Conservation (phyloP, 2,329 filamentous ascomycete genomes). For the Dothistroma septosporum region DNA sequence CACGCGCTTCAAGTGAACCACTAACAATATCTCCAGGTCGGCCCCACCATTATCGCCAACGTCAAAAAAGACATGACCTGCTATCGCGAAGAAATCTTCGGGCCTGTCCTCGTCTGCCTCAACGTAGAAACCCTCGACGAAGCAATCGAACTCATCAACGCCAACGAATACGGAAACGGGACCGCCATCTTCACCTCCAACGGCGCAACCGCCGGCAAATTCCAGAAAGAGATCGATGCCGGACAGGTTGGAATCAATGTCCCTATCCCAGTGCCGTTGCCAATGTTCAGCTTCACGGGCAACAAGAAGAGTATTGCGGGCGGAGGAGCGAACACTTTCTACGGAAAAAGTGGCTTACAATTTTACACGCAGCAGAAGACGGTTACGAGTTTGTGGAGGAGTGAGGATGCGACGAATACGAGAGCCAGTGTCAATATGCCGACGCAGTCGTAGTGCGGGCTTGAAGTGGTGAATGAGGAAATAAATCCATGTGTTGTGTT, state of each 20-base stretch:
- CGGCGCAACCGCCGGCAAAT: conserved; percentile 70
- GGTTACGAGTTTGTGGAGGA: conserved; percentile 86
- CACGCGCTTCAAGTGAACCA: neutral
- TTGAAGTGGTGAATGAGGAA: neutral
- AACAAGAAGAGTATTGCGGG: conserved; percentile 87
- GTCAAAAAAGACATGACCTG: conserved; percentile 78
- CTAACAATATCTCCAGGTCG: conserved; percentile 51
- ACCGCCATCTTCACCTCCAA: conserved; percentile 79
- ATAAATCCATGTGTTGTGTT: neutral
- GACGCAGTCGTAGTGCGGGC: conserved; percentile 46
- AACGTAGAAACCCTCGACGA: conserved; percentile 75
- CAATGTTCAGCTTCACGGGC: conserved; percentile 48
- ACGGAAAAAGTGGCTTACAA: conserved; percentile 83
- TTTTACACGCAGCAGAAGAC: conserved; percentile 99
- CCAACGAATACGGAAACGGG: conserved; percentile 82
- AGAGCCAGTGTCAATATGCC: conserved; percentile 91
- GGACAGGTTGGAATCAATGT: conserved; percentile 86
- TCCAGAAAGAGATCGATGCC: conserved; percentile 77
- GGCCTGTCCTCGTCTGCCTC: conserved; percentile 76
- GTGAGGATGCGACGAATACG: conserved; percentile 75
- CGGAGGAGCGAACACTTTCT: conserved; percentile 89
- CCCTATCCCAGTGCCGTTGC: conserved; percentile 60
- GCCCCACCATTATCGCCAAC: conserved; percentile 76
- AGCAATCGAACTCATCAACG: conserved; percentile 76
- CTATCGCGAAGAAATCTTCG: conserved; percentile 83